Conservation (phyloP, 2,329 filamentous ascomycete species). For the Aspergillus sp. region DNA sequence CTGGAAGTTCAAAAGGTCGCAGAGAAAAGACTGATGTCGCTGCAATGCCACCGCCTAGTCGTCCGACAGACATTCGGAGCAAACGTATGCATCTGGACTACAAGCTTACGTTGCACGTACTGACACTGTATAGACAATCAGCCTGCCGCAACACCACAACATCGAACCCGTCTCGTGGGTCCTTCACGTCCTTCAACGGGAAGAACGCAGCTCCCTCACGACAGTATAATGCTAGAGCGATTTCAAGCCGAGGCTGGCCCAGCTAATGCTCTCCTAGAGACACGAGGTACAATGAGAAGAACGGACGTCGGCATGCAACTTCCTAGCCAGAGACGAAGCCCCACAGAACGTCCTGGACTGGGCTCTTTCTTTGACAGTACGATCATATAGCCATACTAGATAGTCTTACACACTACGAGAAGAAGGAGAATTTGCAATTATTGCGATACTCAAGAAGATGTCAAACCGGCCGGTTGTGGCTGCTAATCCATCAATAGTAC, state of each 20-base stretch:
- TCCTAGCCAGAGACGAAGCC: neutral
- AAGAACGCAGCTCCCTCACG: constrained; percentile 21
- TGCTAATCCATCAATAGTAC: too few relatives aligned
- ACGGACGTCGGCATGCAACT: neutral
- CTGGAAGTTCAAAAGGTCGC: constrained; percentile 36
- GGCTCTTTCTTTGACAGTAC: constrained; percentile 1
- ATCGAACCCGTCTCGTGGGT: constrained; percentile 28
- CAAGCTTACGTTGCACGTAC: neutral
- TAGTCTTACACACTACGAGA: neutral
- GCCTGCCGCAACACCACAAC: constrained; percentile 18
- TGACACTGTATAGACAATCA: neutral
- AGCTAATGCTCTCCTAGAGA: neutral
- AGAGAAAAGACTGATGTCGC: constrained; percentile 24
- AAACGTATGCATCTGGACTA: constrained; percentile 23
- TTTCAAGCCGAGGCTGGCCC: neutral
- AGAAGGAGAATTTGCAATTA: too few relatives aligned
- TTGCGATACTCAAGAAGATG: too few relatives aligned
- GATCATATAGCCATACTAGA: neutral
- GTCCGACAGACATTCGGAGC: constrained; percentile 21
- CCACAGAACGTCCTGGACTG: neutral
- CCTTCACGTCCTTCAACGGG: constrained; percentile 17
- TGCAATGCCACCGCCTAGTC: constrained; percentile 35
- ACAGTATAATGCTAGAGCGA: constrained; percentile 7
- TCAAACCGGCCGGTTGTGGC: too few relatives aligned
- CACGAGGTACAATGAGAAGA: neutral